phyloP scores from a whole-genome alignment of 306 rosid species.

The Cyamopsis tetragonoloba region DNA sequence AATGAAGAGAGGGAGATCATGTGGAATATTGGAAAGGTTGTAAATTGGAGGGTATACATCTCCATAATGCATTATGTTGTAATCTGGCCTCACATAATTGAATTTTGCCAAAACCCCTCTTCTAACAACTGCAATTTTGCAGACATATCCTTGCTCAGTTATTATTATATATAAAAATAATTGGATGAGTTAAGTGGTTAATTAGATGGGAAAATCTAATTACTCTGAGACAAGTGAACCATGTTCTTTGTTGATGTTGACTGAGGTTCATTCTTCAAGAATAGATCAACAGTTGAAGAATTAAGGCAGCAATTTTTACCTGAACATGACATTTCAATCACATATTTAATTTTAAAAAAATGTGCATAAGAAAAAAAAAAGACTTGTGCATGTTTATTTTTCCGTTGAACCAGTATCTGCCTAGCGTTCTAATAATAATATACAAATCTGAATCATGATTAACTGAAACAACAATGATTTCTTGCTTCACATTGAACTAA shows the following conservation, averaged over 20 bases:
- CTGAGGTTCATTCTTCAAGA: slow-evolving; percentile 68
- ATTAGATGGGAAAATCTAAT: slow-evolving; percentile 11
- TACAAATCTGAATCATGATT: too few relatives aligned
- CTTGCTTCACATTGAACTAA: too few relatives aligned
- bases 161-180: neutral
- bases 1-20: slow-evolving; percentile 67
- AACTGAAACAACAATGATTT: too few relatives aligned
- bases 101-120: slow-evolving; percentile 54
- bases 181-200: neutral
- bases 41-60: slow-evolving; percentile 53
- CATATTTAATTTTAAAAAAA: neutral
- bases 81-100: slow-evolving; percentile 44
- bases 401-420: too few relatives aligned
- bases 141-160: neutral
- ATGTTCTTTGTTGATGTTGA: slow-evolving; percentile 76
- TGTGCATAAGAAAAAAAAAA: too few relatives aligned
- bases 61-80: slow-evolving; percentile 63
- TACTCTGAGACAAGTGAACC: slow-evolving; percentile 90
- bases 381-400: too few relatives aligned
- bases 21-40: slow-evolving; percentile 79
- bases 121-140: slow-evolving; percentile 62
- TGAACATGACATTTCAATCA: slow-evolving; percentile 26
- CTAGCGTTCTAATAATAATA: too few relatives aligned
- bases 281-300: slow-evolving; percentile 62
- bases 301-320: slow-evolving; percentile 85